Evolutionary conservation across 1,284 basidiomycete genomes (phyloP), one percentile per base, ranked within the genome.

Genomic region (Ustilago cynodontis): DNA sequence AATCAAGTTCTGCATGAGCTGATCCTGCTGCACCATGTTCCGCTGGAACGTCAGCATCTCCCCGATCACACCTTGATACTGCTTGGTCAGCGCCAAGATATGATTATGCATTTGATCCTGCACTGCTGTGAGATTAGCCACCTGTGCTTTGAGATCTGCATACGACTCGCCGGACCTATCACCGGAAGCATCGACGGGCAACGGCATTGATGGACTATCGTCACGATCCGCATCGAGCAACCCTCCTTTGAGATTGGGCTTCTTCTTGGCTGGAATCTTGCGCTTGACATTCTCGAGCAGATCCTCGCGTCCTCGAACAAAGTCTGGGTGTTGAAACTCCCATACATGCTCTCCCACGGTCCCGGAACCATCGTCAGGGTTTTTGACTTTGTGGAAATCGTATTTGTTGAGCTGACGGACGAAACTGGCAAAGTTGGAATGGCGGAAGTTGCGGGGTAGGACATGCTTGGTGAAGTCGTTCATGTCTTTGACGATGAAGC

Each of bases 401-500:
- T 98, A 98, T 88, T 98, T 98, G 90, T 98, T 98, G 45, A 98
- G 89, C 87, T 98, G 95, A 8, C 82, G 62, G 6, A 86, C 84
- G 62, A 86, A 86, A 51, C 78, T 79, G 29, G 95, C 94, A 86
- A 98, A 98, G 84, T 98, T 98, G 18, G 93, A 95, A 86, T 98
- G 95, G 83, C 97, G 94, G 90, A 98, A 98, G 88, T 97, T 92
- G 58, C 93, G 91, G 0, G 95, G 95, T 55, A 98, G 89, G 81
- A 98, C 93, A 55, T 92, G 91, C 85, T 94, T 96, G 50, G 94
- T 96, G 87, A 98, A 98, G 80, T 94, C 93, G 88, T 95, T 96
- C 93, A 97, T 96, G 88, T 98, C 91, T 87, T 95, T 96, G 79
- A 98, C 94, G 84, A 98, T 92, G 85, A 98, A 98, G 82, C 92